These are phyloP conservation scores for Geosmithia flava DNA, from an alignment of 2,329 filamentous ascomycete genomes.

Conservation along the genomic window DNA sequence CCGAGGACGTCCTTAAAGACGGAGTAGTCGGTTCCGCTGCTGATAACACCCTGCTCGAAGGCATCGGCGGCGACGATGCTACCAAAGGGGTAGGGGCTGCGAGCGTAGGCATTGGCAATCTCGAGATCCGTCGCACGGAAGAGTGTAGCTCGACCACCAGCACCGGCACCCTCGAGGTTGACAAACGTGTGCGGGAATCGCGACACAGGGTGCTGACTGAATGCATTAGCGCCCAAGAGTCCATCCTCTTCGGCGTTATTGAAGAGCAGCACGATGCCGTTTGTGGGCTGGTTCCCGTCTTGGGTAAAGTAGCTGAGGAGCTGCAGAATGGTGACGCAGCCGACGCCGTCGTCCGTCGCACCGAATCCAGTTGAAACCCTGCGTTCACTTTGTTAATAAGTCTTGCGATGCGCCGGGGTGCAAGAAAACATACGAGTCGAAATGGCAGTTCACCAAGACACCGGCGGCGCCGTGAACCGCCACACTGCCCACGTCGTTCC, in stretches of 20 bases:
- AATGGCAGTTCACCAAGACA: slow-evolving; percentile 89
- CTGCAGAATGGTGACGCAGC: slow-evolving; percentile 76
- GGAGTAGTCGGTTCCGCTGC: slow-evolving; percentile 81
- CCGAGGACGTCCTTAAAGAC: slow-evolving; percentile 69
- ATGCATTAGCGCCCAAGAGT: slow-evolving; percentile 75
- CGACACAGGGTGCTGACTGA: slow-evolving; percentile 70
- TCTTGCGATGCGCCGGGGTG: no score
- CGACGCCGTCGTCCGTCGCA: slow-evolving; percentile 87
- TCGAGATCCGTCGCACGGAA: slow-evolving; percentile 84
- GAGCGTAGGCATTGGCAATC: slow-evolving; percentile 67
- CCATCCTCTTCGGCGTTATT: slow-evolving; percentile 97
- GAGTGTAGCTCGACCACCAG: slow-evolving; percentile 74
- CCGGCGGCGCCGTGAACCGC: slow-evolving; percentile 52
- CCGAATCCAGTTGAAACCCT: slow-evolving; percentile 86
- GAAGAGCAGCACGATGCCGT: slow-evolving; percentile 72
- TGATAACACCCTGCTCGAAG: slow-evolving; percentile 66
- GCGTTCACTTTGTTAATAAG: slow-evolving; percentile 5
- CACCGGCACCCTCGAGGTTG: slow-evolving; percentile 90
- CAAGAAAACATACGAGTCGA: slow-evolving; percentile 48
- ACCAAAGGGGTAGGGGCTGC: slow-evolving; percentile 65
- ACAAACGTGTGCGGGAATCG: slow-evolving; percentile 77
- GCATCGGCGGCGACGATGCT: slow-evolving; percentile 73
- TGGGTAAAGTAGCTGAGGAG: slow-evolving; percentile 77
- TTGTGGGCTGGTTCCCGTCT: slow-evolving; percentile 56
- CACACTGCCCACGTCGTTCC: slow-evolving; percentile 32